Percentiles rank a stretch among this genome's conserved stretches.
These are phyloP conservation scores for Buxus sempervirens DNA, from an alignment of 164 flowering plant genomes.

Conservation along the genomic window DNA sequence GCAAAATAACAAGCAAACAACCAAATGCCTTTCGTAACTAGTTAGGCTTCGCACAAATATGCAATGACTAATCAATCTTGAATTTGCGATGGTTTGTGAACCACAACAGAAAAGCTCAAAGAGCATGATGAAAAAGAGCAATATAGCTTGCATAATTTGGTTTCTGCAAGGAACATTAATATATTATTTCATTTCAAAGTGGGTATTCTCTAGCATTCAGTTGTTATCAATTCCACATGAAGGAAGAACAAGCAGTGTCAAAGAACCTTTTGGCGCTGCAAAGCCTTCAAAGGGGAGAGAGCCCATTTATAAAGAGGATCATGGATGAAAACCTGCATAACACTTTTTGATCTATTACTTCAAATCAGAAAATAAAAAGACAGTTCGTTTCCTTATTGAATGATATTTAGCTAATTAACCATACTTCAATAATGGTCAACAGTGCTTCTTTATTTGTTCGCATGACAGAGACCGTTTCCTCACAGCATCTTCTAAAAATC, in stretches of 20 bases:
- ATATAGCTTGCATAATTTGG: neutral
- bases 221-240: neutral
- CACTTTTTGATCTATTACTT: slow-evolving; percentile 6
- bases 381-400: neutral
- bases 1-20: too few species aligned
- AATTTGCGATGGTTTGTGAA: too few species aligned
- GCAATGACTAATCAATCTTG: too few species aligned
- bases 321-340: slow-evolving; percentile 89
- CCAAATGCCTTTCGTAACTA: too few species aligned
- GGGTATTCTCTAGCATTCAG: neutral
- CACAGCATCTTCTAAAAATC: slow-evolving; percentile 93
- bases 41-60: too few species aligned
- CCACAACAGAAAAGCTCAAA: neutral
- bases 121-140: neutral
- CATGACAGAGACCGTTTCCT: slow-evolving; percentile 94
- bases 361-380: slow-evolving; percentile 3
- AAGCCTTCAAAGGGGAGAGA: slow-evolving; percentile 89
- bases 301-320: slow-evolving; percentile 99
- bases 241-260: neutral
- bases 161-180: neutral
- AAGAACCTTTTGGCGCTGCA: slow-evolving; percentile 94
- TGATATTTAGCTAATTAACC: slow-evolving; percentile 4
- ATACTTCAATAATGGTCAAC: slow-evolving; percentile 90
- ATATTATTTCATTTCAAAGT: neutral
- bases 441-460: slow-evolving; percentile 94